Percentiles rank a stretch among this genome's conserved stretches.
Conservation (phyloP, 176 grass and related monocot species). For the Musa beccarii region DNA sequence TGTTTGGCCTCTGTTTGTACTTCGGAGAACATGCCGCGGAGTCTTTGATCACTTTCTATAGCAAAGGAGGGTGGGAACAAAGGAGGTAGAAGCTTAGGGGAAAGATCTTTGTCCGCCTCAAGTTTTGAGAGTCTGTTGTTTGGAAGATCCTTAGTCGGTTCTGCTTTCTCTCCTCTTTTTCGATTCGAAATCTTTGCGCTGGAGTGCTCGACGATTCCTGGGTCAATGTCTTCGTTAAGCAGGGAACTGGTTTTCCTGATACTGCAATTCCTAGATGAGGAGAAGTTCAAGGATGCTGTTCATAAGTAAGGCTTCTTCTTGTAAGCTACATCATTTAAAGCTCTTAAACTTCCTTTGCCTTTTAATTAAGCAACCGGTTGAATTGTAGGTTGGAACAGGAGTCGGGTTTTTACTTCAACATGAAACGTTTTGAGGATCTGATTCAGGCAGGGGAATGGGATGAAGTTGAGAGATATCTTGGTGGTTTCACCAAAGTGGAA, state of each 20-base stretch:
- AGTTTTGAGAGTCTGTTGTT: neutral
- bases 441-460: conserved; percentile 42
- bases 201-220: neutral
- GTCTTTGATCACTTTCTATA: neutral
- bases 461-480: conserved; percentile 35
- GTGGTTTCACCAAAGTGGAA: conserved; percentile 36
- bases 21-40: neutral
- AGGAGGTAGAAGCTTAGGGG: neutral
- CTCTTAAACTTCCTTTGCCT: neutral
- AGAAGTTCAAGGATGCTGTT: conserved; percentile 39
- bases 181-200: neutral
- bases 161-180: neutral
- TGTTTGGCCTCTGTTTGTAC: neutral
- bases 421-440: conserved; percentile 40
- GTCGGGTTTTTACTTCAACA: conserved; percentile 41
- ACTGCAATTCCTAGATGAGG: conserved; percentile 39
- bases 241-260: conserved; percentile 46
- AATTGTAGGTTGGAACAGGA: conserved; percentile 36
- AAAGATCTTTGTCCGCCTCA: neutral
- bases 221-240: conserved; percentile 33
- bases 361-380: conserved; percentile 1
- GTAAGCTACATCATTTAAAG: neutral
- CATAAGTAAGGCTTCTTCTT: conserved; percentile 22
- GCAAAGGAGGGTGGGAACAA: neutral
- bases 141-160: neutral